These are phyloP conservation scores for Didymella exigua DNA, from an alignment of 2,329 filamentous ascomycete species.

Conservation along the genomic window DNA sequence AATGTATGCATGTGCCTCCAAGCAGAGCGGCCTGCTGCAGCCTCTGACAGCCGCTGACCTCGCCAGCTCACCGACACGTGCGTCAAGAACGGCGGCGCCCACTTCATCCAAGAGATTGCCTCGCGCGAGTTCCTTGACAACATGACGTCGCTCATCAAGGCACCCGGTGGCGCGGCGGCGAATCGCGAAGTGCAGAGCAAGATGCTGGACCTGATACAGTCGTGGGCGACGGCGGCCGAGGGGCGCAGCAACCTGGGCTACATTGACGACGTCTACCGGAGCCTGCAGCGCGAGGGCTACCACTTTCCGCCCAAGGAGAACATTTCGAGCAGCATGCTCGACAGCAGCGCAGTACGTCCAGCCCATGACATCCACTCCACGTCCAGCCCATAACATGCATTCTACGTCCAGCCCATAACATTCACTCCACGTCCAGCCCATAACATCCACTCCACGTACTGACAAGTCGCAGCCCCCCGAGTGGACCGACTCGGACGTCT, in stretches of 20 bases:
- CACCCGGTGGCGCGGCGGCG: slow-evolving; percentile 72
- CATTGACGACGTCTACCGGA: slow-evolving; percentile 84
- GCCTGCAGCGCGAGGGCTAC: slow-evolving; percentile 82
- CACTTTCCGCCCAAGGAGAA: slow-evolving; percentile 85
- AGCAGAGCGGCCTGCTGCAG: no score
- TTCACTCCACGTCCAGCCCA: slow-evolving; percentile 55
- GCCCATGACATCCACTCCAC: not conserved
- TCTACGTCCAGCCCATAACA: no score
- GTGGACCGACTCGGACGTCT: slow-evolving; percentile 97
- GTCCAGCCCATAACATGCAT: no score
- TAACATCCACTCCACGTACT: not conserved
- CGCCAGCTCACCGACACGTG: slow-evolving; percentile 90
- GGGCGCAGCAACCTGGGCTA: slow-evolving; percentile 82
- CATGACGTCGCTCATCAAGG: slow-evolving; percentile 84
- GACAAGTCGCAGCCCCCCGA: slow-evolving; percentile 74
- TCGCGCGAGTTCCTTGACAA: slow-evolving; percentile 99
- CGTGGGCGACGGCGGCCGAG: slow-evolving; percentile 89
- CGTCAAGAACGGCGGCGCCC: slow-evolving; percentile 95
- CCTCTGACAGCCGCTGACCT: slow-evolving; percentile 25
- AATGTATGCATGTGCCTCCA: slow-evolving; percentile 66
- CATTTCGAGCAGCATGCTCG: slow-evolving; percentile 95
- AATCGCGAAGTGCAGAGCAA: slow-evolving; percentile 87
- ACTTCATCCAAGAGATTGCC: slow-evolving; percentile 94
- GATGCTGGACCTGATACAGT: slow-evolving; percentile 91
- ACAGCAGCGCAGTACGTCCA: slow-evolving; percentile 83